phyloP scores from a whole-genome alignment of 306 rosid genomes.

The Dicorynia guianensis region DNA sequence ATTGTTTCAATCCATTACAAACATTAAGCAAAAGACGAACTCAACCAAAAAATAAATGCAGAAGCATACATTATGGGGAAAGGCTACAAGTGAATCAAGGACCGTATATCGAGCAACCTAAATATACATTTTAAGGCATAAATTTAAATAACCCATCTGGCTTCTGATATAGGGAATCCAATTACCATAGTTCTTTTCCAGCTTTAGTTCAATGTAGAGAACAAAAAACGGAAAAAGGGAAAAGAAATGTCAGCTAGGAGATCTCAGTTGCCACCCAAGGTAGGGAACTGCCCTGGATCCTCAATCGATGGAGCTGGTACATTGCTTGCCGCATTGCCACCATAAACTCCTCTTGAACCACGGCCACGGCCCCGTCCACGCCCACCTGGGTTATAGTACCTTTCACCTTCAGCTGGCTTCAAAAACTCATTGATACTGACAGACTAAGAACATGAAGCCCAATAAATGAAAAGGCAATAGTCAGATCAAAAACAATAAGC shows the following conservation, averaged over 20 bases:
- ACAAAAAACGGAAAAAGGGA: constrained; percentile 60
- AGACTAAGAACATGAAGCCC: constrained; percentile 50
- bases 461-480: not conserved
- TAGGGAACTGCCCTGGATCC: constrained; percentile 88
- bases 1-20: no score
- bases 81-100: constrained; percentile 41
- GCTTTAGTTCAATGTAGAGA: constrained; percentile 55
- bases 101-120: constrained; percentile 54
- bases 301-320: constrained; percentile 79
- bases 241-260: constrained; percentile 37
- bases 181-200: constrained; percentile 60
- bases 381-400: constrained; percentile 61
- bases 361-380: constrained; percentile 91
- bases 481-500: not conserved
- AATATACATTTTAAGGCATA: constrained; percentile 65
- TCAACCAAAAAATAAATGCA: constrained; percentile 11
- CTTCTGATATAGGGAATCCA: constrained; percentile 57
- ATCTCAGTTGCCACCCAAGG: constrained; percentile 84
- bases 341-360: constrained; percentile 76
- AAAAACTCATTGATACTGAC: constrained; percentile 90
- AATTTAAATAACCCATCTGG: constrained; percentile 46
- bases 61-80: constrained; percentile 1
- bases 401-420: constrained; percentile 92
- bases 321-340: constrained; percentile 50
- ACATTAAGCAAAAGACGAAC: no score